A percentile compares a stretch with the other conserved stretches of the same genome.
Evolutionary conservation across 164 flowering plant genomes (phyloP).

Genomic region (Paratinospora sagittata): DNA sequence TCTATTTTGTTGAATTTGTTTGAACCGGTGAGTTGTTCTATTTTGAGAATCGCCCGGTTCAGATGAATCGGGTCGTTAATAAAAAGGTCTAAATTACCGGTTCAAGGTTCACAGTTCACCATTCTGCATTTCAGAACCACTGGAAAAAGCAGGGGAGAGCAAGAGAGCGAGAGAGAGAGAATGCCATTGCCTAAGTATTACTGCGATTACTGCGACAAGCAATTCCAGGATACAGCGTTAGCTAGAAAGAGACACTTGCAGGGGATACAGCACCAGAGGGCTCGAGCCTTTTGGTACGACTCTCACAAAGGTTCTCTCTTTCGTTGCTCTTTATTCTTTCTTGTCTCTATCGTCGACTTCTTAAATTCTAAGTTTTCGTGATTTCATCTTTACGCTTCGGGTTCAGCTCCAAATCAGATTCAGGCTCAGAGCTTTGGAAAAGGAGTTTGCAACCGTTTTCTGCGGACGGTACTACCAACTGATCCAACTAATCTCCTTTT

Average conservation of each 20-base stretch:
- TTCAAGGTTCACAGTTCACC: too few relatives aligned
- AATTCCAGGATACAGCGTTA: slow-evolving; percentile 71
- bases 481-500: neutral
- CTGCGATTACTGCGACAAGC: slow-evolving; percentile 95
- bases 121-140: too few relatives aligned
- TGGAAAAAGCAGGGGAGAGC: neutral
- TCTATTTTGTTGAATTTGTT: too few relatives aligned
- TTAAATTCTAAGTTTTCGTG: neutral
- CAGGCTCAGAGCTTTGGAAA: slow-evolving; percentile 20
- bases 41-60: too few relatives aligned
- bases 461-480: slow-evolving; percentile 43
- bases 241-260: slow-evolving; percentile 82
- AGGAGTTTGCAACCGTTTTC: slow-evolving; percentile 70
- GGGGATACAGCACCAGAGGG: slow-evolving; percentile 67
- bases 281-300: slow-evolving; percentile 71
- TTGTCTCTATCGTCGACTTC: neutral
- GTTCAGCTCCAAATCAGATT: slow-evolving; percentile 29
- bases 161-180: neutral
- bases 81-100: too few relatives aligned
- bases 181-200: slow-evolving; percentile 73
- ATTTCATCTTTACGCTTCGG: neutral
- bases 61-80: too few relatives aligned
- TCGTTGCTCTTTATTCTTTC: neutral
- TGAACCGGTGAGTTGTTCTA: too few relatives aligned
- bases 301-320: slow-evolving; percentile 34